Conservation (phyloP, 2,329 filamentous ascomycete genomes). For the Sporothrix brasiliensis region DNA sequence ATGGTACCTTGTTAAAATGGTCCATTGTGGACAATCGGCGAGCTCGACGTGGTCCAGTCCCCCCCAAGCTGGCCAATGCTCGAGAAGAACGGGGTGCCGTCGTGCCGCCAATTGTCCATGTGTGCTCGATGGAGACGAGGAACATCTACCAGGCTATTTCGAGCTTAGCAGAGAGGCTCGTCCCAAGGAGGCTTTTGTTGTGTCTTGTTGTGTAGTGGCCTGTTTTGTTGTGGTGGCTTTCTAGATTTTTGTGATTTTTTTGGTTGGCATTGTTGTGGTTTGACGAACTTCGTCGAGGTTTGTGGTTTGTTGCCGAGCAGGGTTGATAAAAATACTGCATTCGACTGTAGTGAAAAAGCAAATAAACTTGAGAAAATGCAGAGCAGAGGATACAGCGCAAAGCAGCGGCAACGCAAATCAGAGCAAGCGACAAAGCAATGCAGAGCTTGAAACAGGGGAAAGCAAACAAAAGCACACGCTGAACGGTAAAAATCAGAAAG, state of each 20-base stretch:
- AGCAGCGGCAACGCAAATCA: background rate
- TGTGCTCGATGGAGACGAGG: background rate
- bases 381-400: background rate
- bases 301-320: slow-evolving; percentile 17
- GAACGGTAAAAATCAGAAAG: slow-evolving; percentile 32
- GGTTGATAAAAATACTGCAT: slow-evolving; percentile 4
- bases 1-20: background rate
- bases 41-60: background rate
- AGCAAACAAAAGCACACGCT: background rate
- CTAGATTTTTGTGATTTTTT: slow-evolving; percentile 13
- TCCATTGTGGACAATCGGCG: background rate
- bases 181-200: background rate
- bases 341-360: background rate
- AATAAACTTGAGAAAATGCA: background rate
- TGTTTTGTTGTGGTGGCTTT: background rate
- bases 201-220: background rate
- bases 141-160: slow-evolving; percentile 12
- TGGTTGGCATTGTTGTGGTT: background rate
- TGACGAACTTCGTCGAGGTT: too few relatives aligned
- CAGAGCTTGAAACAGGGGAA: background rate
- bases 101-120: background rate
- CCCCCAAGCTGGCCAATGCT: background rate
- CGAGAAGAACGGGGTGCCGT: background rate
- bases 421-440: background rate
- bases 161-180: background rate